Evolutionary conservation across 352 stramenopile species (phyloP).

Genomic region (Globisporangium carolinianum): DNA sequence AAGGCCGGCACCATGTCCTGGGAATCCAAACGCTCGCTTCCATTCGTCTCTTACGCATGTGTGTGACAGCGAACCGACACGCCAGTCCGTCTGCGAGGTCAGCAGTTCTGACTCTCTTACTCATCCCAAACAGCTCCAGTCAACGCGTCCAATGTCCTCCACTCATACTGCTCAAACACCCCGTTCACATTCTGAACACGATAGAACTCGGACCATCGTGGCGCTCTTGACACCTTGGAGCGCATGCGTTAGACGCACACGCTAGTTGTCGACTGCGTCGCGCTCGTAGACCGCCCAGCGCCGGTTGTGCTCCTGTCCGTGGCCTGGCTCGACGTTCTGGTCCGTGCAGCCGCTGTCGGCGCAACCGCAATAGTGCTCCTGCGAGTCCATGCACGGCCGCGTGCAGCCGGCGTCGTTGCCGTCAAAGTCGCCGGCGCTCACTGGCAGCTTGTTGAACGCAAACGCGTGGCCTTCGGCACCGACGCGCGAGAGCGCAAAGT

Average conservation of each 20-base stretch:
- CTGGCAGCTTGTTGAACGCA: slow-evolving; percentile 82
- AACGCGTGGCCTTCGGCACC: slow-evolving; percentile 83
- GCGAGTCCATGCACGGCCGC: slow-evolving; percentile 70
- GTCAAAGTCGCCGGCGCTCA: slow-evolving; percentile 59
- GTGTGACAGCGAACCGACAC: too few relatives aligned
- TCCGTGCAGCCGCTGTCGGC: slow-evolving; percentile 75
- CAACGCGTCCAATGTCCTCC: too few relatives aligned
- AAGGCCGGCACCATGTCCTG: too few relatives aligned
- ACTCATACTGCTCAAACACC: too few relatives aligned
- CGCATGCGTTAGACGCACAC: too few relatives aligned
- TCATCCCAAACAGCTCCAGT: too few relatives aligned
- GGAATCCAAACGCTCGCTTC: too few relatives aligned
- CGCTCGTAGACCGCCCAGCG: slow-evolving; percentile 88
- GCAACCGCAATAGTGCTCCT: slow-evolving; percentile 78
- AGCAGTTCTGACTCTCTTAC: too few relatives aligned
- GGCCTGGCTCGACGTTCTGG: slow-evolving; percentile 48
- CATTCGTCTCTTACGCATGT: too few relatives aligned
- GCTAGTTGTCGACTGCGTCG: slow-evolving; percentile 19
- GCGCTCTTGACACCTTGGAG: background rate
- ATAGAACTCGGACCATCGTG: background rate
- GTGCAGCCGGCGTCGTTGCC: slow-evolving; percentile 78
- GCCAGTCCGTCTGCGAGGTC: too few relatives aligned
- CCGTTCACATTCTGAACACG: background rate
- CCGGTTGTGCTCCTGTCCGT: slow-evolving; percentile 86
- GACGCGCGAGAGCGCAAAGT: slow-evolving; percentile 82